Evolutionary conservation across 2,329 filamentous ascomycete genomes (phyloP).

Genomic region (Apiospora hydei): DNA sequence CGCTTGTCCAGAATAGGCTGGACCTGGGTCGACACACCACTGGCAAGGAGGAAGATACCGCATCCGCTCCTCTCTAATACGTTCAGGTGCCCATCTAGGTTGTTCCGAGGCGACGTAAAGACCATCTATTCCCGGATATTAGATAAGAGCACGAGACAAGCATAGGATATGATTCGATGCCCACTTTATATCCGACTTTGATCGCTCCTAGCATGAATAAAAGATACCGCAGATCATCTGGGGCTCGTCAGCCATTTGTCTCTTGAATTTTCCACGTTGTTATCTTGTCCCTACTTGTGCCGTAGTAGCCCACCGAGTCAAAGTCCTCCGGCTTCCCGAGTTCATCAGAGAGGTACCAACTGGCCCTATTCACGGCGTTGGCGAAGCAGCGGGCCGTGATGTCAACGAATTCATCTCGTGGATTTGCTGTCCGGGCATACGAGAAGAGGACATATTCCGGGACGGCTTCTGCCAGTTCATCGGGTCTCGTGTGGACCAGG

Average conservation of each 20-base stretch:
- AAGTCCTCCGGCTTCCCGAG: constrained; percentile 27
- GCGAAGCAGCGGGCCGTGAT: constrained; percentile 32
- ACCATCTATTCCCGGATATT: constrained; percentile 20
- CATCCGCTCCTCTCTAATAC: constrained; percentile 22
- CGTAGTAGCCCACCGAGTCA: constrained; percentile 24
- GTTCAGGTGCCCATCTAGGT: constrained; percentile 24
- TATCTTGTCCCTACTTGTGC: constrained; percentile 23
- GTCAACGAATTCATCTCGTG: constrained; percentile 33
- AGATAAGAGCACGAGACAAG: neutral
- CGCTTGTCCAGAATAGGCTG: constrained; percentile 17
- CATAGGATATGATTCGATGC: neutral
- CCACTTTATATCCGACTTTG: constrained; percentile 26
- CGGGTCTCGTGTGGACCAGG: constrained; percentile 30
- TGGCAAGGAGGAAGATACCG: constrained; percentile 9
- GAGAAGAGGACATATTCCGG: constrained; percentile 34
- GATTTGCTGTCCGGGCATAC: constrained; percentile 30
- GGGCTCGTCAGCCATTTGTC: neutral
- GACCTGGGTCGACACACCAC: neutral
- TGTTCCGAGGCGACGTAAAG: constrained; percentile 27
- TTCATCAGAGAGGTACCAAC: constrained; percentile 31
- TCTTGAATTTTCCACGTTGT: too few species aligned
- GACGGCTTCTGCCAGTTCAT: constrained; percentile 32
- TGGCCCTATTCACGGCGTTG: constrained; percentile 33
- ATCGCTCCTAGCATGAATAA: constrained; percentile 26
- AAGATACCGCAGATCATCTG: constrained; percentile 24